These are phyloP conservation scores for Globisporangium paroecandrum DNA, from an alignment of 352 stramenopile genomes.

Conservation along the genomic window DNA sequence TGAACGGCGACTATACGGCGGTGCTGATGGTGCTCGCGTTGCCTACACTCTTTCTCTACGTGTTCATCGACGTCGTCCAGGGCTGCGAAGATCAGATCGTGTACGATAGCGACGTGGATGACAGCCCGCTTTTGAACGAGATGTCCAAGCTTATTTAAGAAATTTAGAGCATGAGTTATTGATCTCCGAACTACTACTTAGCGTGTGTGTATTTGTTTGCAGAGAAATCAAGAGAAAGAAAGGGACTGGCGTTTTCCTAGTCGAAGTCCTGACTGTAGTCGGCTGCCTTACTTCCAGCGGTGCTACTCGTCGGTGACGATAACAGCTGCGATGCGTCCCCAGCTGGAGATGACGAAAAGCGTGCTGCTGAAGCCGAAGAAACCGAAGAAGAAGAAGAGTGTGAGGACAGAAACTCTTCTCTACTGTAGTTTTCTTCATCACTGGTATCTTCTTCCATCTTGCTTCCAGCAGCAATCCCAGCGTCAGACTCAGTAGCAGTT, in stretches of 20 bases:
- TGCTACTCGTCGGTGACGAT: neutral
- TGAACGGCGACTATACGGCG: slow-evolving; percentile 63
- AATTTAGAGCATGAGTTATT: neutral
- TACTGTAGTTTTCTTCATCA: slow-evolving; percentile 20
- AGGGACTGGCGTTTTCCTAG: slow-evolving; percentile 5
- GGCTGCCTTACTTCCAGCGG: slow-evolving; percentile 2
- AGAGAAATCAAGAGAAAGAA: neutral
- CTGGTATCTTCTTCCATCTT: neutral
- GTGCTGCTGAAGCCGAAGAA: neutral
- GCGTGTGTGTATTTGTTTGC: neutral
- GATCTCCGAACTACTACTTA: neutral
- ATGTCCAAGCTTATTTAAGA: slow-evolving; percentile 47
- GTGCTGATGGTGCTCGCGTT: slow-evolving; percentile 49
- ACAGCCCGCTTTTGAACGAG: slow-evolving; percentile 23
- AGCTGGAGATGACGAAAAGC: slow-evolving; percentile 13
- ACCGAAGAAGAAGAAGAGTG: slow-evolving; percentile 11
- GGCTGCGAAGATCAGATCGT: slow-evolving; percentile 61
- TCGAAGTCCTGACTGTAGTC: slow-evolving; percentile 71
- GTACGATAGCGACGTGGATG: slow-evolving; percentile 23
- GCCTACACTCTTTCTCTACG: slow-evolving; percentile 57
- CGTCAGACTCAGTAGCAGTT: neutral
- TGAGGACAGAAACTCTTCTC: slow-evolving; percentile 21
- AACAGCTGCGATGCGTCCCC: neutral
- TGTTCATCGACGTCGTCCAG: slow-evolving; percentile 59
- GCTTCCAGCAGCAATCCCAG: neutral